Percentiles rank a stretch among this genome's conserved stretches.
Evolutionary conservation across 2,329 filamentous ascomycete genomes (phyloP).

Genomic region (Diaporthe capsici): DNA sequence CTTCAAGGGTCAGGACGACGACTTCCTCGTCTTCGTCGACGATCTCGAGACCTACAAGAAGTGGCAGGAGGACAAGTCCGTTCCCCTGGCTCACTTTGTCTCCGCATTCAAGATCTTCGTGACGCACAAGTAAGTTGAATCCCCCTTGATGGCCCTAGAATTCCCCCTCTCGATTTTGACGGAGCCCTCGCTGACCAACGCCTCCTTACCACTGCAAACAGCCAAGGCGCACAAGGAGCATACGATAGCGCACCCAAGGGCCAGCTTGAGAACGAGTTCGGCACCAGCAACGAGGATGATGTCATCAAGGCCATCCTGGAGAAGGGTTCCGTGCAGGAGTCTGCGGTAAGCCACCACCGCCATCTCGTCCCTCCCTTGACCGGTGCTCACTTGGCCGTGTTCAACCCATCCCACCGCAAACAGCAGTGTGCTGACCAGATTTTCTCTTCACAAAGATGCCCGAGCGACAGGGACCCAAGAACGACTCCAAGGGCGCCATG

Average conservation of each 20-base stretch:
- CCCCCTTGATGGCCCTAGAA: conserved; percentile 26
- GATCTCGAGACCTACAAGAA: conserved; percentile 78
- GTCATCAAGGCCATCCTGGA: conserved; percentile 86
- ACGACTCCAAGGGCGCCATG: conserved; percentile 63
- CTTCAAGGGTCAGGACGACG: conserved; percentile 79
- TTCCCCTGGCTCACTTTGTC: conserved; percentile 83
- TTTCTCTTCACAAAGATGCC: conserved; percentile 57
- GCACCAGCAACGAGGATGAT: conserved; percentile 83
- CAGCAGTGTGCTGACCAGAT: conserved; percentile 35
- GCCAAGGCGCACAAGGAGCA: conserved; percentile 88
- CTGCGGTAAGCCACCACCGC: conserved; percentile 56
- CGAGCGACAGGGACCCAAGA: conserved; percentile 66
- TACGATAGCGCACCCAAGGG: conserved; percentile 82
- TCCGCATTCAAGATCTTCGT: conserved; percentile 91
- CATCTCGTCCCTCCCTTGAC: not conserved
- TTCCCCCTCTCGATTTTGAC: not conserved
- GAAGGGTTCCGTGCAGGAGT: conserved; percentile 77
- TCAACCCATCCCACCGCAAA: not conserved
- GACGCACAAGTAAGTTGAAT: conserved; percentile 90
- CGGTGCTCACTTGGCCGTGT: not conserved
- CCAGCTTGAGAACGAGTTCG: conserved; percentile 88
- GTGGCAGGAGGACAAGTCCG: conserved; percentile 84
- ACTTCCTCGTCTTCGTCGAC: conserved; percentile 73
- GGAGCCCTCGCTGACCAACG: conserved; percentile 18
- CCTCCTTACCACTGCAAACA: conserved; percentile 54